Base-by-base conservation (phyloP, 2,329 filamentous ascomycete genomes). In the Aspergillus hortae region DNA sequence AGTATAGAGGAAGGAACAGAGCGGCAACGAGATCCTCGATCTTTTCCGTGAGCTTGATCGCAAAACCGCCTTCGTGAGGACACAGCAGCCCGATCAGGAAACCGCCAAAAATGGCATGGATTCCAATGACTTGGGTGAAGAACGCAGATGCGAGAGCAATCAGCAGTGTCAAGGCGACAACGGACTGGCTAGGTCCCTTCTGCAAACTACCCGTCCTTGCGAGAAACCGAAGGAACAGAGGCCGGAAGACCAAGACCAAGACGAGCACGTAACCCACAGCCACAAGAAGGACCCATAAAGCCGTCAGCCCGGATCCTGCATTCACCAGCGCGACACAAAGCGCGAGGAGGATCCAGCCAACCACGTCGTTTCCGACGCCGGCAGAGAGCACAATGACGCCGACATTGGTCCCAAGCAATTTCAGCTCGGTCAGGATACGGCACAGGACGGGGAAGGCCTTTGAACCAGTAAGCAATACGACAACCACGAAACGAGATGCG, bases 321-420 rank as follows among this genome's bases (percentile, higher is more conserved):
- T 97, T 97, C 63, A 96, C 92, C 23, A 97, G 80, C 0, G 92
- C 89, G 32, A 97, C 92, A 60, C 92, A 96, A 25, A 97, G 85
- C 0, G 92, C 92, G 21, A 97, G 84, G 14, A 97, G 77, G 58
- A 96, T 87, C 92, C 92, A 97, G 52, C 90, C 89, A 3, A 88
- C 84, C 14, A 94, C 90, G 65, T 97, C 92, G 67, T 97, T 96
- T 1, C 90, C 90, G 12, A 96, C 91, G 47, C 92, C 92, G 5
- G 92, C 92, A 3, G 92, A 91, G 7, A 96, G 79, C 1, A 92
- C 89, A 35, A 95, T 95, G 33, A 96, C 83, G 64, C 92, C 92
- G 4, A 96, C 92, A 0, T 87, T 82, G 2, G 90, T 94, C 49
- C 82, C 76, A 4, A 97, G 84, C 46, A 97, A 78, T 62, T 96